Base-by-base conservation (phyloP, 805 yeast genomes). In the Priceomyces castillae region DNA sequence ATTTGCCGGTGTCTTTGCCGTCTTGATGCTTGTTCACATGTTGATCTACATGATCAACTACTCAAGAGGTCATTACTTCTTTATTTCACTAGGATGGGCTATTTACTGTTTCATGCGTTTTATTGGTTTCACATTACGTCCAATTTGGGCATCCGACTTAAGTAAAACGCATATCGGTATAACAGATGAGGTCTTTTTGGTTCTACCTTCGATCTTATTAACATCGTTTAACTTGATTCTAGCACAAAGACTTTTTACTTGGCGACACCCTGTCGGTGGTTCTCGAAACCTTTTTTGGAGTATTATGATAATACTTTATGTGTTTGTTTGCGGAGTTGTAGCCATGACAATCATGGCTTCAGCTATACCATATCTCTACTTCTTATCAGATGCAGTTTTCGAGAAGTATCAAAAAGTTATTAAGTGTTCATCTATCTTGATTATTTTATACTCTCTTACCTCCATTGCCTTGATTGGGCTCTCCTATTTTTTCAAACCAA, bases 231-330 rank as follows among this genome's bases (percentile, higher is more conserved):
- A 81, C 56, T 69, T 83, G 59, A 75, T 83, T 17, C 63, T 85
- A 41, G 87, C 86, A 3, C 90, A 84, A 58, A 76, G 92, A 58
- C 66, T 84, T 17, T 82, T 83, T 62, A 82, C 88, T 4, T 83
- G 89, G 86, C 71, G 83, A 58, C 90, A 85, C 57, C 90, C 92
- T 6, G 81, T 78, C 40, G 74, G 81, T 9, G 90, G 90, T 31
- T 71, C 78, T 16, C 59, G 74, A 34, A 65, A 60, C 43, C 46
- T 67, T 28, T 79, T 84, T 53, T 77, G 82, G 77, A 46, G 47
- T 26, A 40, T 64, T 22, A 77, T 84, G 83, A 56, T 73, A 36
- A 34, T 61, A 2, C 51, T 80, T 30, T 84, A 85, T 55, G 51
- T 63, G 5, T 51, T 81, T 39, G 89, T 85, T 22, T 42, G 72